These are phyloP conservation scores for Croton laevigatus DNA, from an alignment of 441 rosid genomes.

Conservation along the genomic window DNA sequence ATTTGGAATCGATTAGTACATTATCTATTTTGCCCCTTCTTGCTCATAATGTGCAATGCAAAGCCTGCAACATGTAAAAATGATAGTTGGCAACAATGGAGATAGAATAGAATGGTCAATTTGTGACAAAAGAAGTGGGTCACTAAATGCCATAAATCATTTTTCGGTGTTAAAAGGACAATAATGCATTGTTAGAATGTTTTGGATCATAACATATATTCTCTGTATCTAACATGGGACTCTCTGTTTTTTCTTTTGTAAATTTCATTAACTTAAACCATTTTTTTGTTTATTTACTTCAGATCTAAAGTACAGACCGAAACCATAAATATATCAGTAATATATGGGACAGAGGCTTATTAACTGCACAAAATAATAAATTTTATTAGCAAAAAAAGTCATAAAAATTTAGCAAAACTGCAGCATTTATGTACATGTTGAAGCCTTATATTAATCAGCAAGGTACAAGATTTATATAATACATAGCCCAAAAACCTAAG, in stretches of 20 bases:
- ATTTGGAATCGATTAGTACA: neutral
- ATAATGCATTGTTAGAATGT: neutral
- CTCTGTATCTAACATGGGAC: neutral
- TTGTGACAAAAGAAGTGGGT: neutral
- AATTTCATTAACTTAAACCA: too few relatives aligned
- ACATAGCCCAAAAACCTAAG: neutral
- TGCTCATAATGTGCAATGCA: too few relatives aligned
- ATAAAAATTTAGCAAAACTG: too few relatives aligned
- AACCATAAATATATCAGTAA: too few relatives aligned
- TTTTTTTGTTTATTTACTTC: too few relatives aligned
- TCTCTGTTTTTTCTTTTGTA: too few relatives aligned
- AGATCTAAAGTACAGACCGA: too few relatives aligned
- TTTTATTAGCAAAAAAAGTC: too few relatives aligned
- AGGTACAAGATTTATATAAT: neutral
- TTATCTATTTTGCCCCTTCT: neutral
- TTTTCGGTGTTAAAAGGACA: neutral
- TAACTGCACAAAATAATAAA: too few relatives aligned
- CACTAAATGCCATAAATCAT: neutral
- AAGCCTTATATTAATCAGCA: neutral
- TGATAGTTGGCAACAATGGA: neutral
- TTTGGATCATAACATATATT: too few relatives aligned
- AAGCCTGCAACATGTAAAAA: neutral
- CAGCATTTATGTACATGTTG: conserved; percentile 22
- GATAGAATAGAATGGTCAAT: neutral
- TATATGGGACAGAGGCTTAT: too few relatives aligned